Base-by-base conservation (phyloP, 768 basidiomycete genomes). In the Exsudoporus frostii region DNA sequence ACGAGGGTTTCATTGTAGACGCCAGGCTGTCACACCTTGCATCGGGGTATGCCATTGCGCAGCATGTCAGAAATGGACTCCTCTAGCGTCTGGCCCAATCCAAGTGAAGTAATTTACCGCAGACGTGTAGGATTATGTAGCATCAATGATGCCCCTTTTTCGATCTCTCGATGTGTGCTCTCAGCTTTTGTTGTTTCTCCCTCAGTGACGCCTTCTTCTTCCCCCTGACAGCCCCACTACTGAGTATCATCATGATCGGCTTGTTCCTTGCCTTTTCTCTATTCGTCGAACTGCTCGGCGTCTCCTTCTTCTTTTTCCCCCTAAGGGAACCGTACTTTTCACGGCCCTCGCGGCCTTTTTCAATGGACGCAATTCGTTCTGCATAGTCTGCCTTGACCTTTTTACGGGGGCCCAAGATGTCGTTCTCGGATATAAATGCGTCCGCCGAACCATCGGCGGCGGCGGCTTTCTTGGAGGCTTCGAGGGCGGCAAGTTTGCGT, bases 401-500 rank as follows among this genome's bases (percentile, higher is more conserved):
- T 74, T 98, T 98, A 50, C 90, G 83, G 14, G 92, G 91, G 1
- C 97, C 96, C 10, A 98, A 77, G 57, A 99, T 98, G 62, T 95
- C 93, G 56, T 80, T 81, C 65, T 98, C 96, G 14, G 90, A 91
- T 47, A 98, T 77, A 73, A 95, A 92, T 8, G 42, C 48, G 37
- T 65, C 56, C 24, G 80, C 74, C 2, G 74, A 65, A 36, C 79
- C 74, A 36, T 74, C 76, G 5, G 67, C 75, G 36, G 79, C 69
- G 3, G 74, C 66, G 3, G 74, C 72, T 67, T 86, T 86, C 65
- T 83, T 86, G 50, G 79, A 78, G 1, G 86, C 83, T 68, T 95
- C 88, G 20, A 96, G 81, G 1, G 79, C 75, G 4, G 86, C 88
- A 2, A 95, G 83, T 73, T 98, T 98, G 30, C 96, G 87, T 70